Evolutionary conservation across 345 rosid genomes (phyloP), one percentile per base, ranked within the genome.

Genomic region (Brassica rapa): DNA sequence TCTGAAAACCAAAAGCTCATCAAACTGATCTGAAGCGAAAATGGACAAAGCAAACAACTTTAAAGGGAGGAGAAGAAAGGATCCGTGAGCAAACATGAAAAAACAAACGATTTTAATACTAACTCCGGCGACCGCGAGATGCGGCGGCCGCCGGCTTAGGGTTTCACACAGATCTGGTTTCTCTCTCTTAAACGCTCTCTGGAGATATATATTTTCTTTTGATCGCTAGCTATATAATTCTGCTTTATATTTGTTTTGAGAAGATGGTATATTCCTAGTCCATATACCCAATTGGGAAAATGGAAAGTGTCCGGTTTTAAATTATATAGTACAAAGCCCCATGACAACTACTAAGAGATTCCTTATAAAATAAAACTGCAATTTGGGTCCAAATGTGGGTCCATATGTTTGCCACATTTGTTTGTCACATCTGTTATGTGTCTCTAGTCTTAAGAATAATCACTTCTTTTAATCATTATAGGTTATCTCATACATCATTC

Each of bases 271-370:
- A 35, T 84, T 82, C 90, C 71, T 86, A 84, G 93, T 91, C 81
- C 87, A 84, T 88, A 68, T 89, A 63, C 93, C 82, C 77, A 76
- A 82, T 88, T 83, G 8, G 94, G 93, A 83, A 88, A 83, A 85
- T 80, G 88, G 79, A 71, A 62, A 73, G 53, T 80, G 56, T 81
- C 70, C 25, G 53, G 39, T 55, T 81, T 29, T 64, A 30, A 39
- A 63, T 35, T 53, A 53, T 41, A 39, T 80, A 56, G 75, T 80
- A 74, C 66, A 67, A 53, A 73, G 66, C 37, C 41, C 75, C 75
- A 70, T 56, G 56, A 62, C 55, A 70, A 70, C 46, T 53, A 82
- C 21, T 70, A 55, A 65, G 55, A 75, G 68, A 63, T 27, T 63
- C 79, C 74, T 68, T 27, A 43, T 62, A 56, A 62, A 35, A 24